Evolutionary conservation across 352 stramenopile species (phyloP), one percentile per base, ranked within the genome.

Genomic region (Phytophthora tentaculata): DNA sequence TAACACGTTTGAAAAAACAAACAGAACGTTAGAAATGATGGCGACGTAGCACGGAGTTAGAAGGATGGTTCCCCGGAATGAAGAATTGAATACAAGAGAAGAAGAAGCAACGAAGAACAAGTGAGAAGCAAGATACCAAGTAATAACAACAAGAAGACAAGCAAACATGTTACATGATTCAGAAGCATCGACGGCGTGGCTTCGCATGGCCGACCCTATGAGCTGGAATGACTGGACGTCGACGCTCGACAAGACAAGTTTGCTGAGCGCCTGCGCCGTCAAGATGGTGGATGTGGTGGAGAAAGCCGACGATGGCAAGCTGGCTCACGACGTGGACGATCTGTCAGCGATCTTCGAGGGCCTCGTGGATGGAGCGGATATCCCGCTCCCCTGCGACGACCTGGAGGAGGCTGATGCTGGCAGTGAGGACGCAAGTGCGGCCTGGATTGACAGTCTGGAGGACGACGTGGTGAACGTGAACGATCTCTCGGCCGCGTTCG

Each of bases 51-150:
- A 80, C 84, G 75, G 74, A 77, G 78, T 86, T 91, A 86, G 83
- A 76, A 93, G 76, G 73, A 93, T 93, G 84, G 83, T 85, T 87
- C 84, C 84, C 84, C 81, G 71, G 67, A 79, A 90, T 91, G 81
- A 89, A 77, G 63, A 87, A 84, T 73, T 88, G 67, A 90, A 89
- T 61, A 84, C 68, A 90, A 87, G 72, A 88, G 73, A 79, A 88
- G 61, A 85, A 79, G 67, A 84, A 87, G 57, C 55, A 50, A 74
- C 67, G 55, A 79, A 77, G 64, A 77, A 72, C 51, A 63, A 76
- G 52, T 63, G 72, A 54, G 49, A 53, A 85, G 71, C 82, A 67
- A 88, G 76, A 64, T 64, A 83, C 35, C 69, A 80, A 60, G 72
- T 71, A 81, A 52, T 71, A 81, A 55, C 43, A 58, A 73, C n/a